These are phyloP conservation scores for Fagopyrum homotropicum DNA, from an alignment of 148 eudicot genomes.

Conservation along the genomic window DNA sequence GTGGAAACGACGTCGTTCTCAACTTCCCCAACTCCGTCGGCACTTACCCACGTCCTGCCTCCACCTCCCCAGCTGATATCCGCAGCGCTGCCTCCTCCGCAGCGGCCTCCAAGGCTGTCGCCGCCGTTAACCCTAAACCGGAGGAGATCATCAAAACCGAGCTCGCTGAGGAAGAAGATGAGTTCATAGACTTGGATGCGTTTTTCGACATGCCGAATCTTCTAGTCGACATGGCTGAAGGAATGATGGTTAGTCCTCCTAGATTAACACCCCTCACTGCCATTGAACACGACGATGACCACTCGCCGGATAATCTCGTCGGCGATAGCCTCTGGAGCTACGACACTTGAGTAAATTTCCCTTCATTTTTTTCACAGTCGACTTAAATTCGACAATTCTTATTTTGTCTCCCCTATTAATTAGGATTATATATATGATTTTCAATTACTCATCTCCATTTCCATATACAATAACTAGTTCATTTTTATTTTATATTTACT, in stretches of 20 bases:
- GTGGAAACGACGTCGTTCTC: conserved; percentile 36
- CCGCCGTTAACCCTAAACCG: background rate
- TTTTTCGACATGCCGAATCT: conserved; percentile 62
- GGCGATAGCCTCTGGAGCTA: conserved; percentile 47
- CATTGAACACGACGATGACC: conserved; percentile 16
- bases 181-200: conserved; percentile 40
- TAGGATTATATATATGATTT: too few relatives aligned
- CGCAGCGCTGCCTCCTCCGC: conserved; percentile 42
- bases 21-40: conserved; percentile 44
- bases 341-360: conserved; percentile 2
- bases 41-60: conserved; percentile 38
- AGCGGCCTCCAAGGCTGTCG: conserved; percentile 21
- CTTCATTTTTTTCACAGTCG: background rate
- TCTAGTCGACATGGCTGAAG: conserved; percentile 69
- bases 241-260: conserved; percentile 65
- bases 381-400: background rate
- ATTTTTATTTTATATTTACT: background rate
- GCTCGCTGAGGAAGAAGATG: background rate
- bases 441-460: background rate
- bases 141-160: background rate
- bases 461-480: background rate
- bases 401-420: background rate
- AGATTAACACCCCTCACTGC: conserved; percentile 26
- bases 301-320: conserved; percentile 22
- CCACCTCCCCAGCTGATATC: conserved; percentile 34